Conservation (phyloP, 2,329 filamentous ascomycete genomes). For the Amphichorda felina region DNA sequence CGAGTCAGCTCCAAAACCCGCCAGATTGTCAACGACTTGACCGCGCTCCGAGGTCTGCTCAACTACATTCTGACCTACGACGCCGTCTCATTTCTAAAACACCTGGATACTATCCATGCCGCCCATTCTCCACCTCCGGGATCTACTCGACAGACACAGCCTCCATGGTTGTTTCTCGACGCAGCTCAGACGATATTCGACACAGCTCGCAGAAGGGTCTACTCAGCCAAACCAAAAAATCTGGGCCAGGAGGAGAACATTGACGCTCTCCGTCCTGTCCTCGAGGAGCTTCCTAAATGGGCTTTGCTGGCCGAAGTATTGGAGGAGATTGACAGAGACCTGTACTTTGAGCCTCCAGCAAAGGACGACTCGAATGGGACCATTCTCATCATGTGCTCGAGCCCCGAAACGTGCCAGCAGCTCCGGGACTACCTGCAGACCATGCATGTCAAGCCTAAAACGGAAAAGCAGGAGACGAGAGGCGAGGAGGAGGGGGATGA, state of each 20-base stretch:
- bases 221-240: conserved; percentile 53
- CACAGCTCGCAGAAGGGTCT: conserved; percentile 78
- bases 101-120: conserved; percentile 87
- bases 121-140: conserved; percentile 82
- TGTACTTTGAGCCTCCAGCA: conserved; percentile 69
- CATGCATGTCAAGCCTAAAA: conserved; percentile 62
- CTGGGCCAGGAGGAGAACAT: conserved; percentile 32
- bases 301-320: conserved; percentile 75
- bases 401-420: conserved; percentile 75
- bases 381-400: conserved; percentile 90
- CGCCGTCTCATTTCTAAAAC: conserved; percentile 81
- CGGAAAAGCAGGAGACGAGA: conserved; percentile 17
- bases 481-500: conserved; percentile 10
- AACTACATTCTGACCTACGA: conserved; percentile 78
- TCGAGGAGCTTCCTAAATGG: conserved; percentile 97
- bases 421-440: conserved; percentile 83
- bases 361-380: conserved; percentile 82
- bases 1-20: conserved; percentile 89
- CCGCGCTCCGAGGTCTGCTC: conserved; percentile 70
- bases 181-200: conserved; percentile 91
- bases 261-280: conserved; percentile 61
- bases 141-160: conserved; percentile 77
- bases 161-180: conserved; percentile 92
- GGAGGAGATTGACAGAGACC: conserved; percentile 83
- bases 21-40: conserved; percentile 85